These are phyloP conservation scores for Eimeria sp. DNA, from an alignment of 169 alveolate species.

Conservation along the genomic window DNA sequence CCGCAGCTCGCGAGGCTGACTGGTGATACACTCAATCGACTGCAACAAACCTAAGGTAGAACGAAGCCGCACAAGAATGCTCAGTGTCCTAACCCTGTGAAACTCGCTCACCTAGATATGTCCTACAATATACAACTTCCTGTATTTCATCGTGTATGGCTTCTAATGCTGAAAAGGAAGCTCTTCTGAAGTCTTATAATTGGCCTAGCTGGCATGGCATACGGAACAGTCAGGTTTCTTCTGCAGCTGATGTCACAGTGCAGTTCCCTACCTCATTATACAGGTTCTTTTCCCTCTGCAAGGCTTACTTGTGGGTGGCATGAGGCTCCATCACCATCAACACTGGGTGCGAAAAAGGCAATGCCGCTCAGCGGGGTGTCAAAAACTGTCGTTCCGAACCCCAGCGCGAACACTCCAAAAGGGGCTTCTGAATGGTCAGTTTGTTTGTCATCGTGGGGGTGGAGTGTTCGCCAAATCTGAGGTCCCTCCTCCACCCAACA, in stretches of 20 bases:
- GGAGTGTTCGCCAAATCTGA: background rate
- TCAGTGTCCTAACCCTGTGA: background rate
- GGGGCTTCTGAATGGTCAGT: background rate
- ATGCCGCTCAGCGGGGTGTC: slow-evolving; percentile 18
- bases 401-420: slow-evolving; percentile 50
- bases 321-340: background rate
- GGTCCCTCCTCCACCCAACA: slow-evolving; percentile 42
- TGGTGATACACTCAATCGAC: slow-evolving; percentile 42
- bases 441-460: background rate
- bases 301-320: slow-evolving; percentile 37
- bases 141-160: background rate
- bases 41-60: slow-evolving; percentile 27
- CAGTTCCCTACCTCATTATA: background rate
- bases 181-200: background rate
- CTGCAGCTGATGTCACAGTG: background rate
- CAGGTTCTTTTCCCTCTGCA: background rate
- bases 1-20: slow-evolving; percentile 40
- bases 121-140: background rate
- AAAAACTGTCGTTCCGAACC: slow-evolving; percentile 15
- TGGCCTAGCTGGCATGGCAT: background rate
- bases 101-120: background rate
- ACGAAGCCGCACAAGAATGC: background rate
- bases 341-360: slow-evolving; percentile 48
- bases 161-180: background rate
- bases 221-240: background rate